Base-by-base conservation (phyloP, 257 asterid species). In the Solanum tacnaense region DNA sequence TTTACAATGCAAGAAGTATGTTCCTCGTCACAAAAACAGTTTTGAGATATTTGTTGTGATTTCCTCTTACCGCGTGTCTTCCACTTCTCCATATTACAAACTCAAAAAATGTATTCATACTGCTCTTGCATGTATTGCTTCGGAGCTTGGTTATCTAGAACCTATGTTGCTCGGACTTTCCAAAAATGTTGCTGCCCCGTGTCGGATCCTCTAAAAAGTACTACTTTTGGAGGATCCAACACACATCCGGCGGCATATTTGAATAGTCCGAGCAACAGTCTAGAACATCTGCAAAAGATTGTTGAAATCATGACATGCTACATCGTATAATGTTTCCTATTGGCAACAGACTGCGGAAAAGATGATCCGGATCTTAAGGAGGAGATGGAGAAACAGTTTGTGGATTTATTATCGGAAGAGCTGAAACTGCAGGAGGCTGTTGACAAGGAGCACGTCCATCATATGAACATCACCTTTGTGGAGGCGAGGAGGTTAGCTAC, bases 321-420 rank as follows among this genome's bases (percentile, higher is more conserved):
- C 74, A 74, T 27, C 4, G 38, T 81, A 46, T 46, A 46, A 81
- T 31, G 71, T 56, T 73, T 56, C 65, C 4, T 10, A 16, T 87
- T 76, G 32, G 65, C 52, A 65, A 29, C 87, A 96, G 99, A 96
- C 88, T 97, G 99, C 18, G 99, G 99, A 36, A 97, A 94, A 90
- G 98, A 95, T 90, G 98, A 97, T 84, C 99, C 98, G 3, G 98
- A 94, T 38, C 96, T 97, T 25, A 95, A 94, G 93, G 98, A 94
- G 89, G 99, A 97, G 90, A 96, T 96, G 99, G 95, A 92, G 93
- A 97, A 97, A 94, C 98, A 97, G 60, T 91, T 91, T 7, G 98
- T 97, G 71, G 98, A 96, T 89, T 93, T 96, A 52, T 67, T 97
- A 18, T 94, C 99, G 0, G 99, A 97, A 90, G 99, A 97, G 93